Evolutionary conservation across 2,329 filamentous ascomycete genomes (phyloP).

Genomic region (Hymenotorrendiella dingleyae): DNA sequence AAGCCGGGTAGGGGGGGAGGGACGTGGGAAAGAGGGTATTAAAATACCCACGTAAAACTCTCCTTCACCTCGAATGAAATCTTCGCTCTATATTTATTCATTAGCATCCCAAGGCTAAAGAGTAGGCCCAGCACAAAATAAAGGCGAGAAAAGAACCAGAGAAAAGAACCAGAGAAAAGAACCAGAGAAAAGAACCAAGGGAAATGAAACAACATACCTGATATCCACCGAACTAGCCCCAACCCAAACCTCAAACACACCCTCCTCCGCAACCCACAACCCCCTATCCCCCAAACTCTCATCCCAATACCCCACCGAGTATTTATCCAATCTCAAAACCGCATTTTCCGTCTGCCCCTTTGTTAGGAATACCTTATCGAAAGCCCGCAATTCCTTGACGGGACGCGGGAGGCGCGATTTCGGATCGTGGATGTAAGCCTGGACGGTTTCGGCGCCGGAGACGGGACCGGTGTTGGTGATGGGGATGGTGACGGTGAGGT

Average conservation of each 20-base stretch:
- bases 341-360: constrained; percentile 42
- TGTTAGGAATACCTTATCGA: constrained; percentile 57
- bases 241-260: constrained; percentile 53
- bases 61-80: constrained; percentile 54
- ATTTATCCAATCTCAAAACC: constrained; percentile 38
- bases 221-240: constrained; percentile 59
- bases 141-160: too few species aligned
- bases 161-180: too few species aligned
- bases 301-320: constrained; percentile 56
- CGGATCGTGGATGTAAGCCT: constrained; percentile 61
- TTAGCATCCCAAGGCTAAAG: too few species aligned
- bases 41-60: constrained; percentile 56
- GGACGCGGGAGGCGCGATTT: constrained; percentile 58
- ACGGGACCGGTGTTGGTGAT: constrained; percentile 55
- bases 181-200: not conserved
- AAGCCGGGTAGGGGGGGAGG: too few species aligned
- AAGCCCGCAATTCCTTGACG: constrained; percentile 65
- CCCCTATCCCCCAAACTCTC: constrained; percentile 37
- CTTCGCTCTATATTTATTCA: constrained; percentile 35
- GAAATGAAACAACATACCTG: constrained; percentile 39
- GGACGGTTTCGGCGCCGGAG: constrained; percentile 58
- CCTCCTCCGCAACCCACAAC: constrained; percentile 62
- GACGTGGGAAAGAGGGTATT: too few species aligned
- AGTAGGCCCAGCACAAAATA: too few species aligned
- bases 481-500: constrained; percentile 35